Evolutionary conservation across 176 grass and related monocot genomes (phyloP), one percentile per base, ranked within the genome.

Genomic region (Eragrostis curvula): DNA sequence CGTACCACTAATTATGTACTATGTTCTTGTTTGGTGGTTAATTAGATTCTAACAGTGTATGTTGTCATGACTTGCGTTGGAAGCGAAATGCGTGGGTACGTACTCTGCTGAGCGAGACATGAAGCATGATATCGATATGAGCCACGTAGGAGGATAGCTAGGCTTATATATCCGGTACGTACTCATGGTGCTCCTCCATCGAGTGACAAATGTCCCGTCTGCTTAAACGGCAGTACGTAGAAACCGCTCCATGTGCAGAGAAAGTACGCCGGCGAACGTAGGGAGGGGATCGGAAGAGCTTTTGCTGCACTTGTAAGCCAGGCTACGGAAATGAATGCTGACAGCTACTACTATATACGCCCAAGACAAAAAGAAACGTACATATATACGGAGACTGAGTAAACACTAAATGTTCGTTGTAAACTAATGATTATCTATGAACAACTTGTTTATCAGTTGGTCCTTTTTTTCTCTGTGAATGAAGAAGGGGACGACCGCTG

Each of bases 261-360:
- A 27, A 45, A 74, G 60, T 68, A 80, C 68, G 57, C 15, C 9
- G 15, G 36, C 43, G 42, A 58, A 66, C 48, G 68, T 77, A 79
- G 30, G 50, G 6, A 59, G 24, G 58, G 58, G 23, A 61, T 28
- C 24, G 58, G 15, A 13, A 17, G 48, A 85, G 79, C 46, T 75
- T 28, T 83, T 65, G 88, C 88, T 83, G 88, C 88, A 61, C 83
- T 90, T 90, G 58, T 68, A 90, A 83, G 83, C 79, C 1, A 90
- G 78, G 83, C 83, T 90, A 90, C 76, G 29, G 21, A 6, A 90
- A 47, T 89, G 65, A 89, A 89, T 89, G 83, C 72, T 58, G 83
- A 77, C 49, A 57, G 88, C 72, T 72, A 70, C 48, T 57, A 70
- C 48, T 57, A 43, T 25, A 42, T 45, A 66, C 74, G 40, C 77